Evolutionary conservation across 192 early-diverging fungal species (phyloP).

Genomic region (Podila verticillata): DNA sequence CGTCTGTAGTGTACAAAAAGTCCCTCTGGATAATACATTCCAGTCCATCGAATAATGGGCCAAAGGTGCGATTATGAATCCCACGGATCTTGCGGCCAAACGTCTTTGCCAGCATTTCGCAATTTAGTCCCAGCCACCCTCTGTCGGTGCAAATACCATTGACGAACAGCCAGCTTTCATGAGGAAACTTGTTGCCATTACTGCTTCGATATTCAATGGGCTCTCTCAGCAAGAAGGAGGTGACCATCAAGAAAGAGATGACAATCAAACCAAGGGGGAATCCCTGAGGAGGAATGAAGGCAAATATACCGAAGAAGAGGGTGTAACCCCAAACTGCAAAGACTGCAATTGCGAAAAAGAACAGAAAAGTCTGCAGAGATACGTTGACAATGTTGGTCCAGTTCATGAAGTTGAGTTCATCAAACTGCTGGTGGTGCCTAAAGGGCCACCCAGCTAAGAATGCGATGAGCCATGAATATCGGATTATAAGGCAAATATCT

Average conservation of each 20-base stretch:
- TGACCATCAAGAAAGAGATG: background rate
- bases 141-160: conserved; percentile 1
- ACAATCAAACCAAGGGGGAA: background rate
- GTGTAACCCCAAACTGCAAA: background rate
- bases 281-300: background rate
- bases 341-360: background rate
- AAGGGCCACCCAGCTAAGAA: too few relatives aligned
- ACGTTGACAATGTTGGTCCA: conserved; percentile 3
- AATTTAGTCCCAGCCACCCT: conserved; percentile 8
- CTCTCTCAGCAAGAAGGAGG: background rate
- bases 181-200: background rate
- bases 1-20: background rate
- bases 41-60: background rate
- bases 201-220: background rate
- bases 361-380: background rate
- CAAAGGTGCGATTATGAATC: conserved; percentile 11
- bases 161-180: conserved; percentile 4
- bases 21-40: background rate
- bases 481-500: too few relatives aligned
- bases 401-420: background rate
- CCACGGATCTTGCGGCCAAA: conserved; percentile 10
- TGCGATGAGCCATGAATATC: too few relatives aligned
- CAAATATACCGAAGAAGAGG: background rate
- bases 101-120: conserved; percentile 1
- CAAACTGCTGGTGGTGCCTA: background rate